These are phyloP conservation scores for Saccharomyces hybrid DNA, from an alignment of 1,139 yeast genomes.

Conservation along the genomic window DNA sequence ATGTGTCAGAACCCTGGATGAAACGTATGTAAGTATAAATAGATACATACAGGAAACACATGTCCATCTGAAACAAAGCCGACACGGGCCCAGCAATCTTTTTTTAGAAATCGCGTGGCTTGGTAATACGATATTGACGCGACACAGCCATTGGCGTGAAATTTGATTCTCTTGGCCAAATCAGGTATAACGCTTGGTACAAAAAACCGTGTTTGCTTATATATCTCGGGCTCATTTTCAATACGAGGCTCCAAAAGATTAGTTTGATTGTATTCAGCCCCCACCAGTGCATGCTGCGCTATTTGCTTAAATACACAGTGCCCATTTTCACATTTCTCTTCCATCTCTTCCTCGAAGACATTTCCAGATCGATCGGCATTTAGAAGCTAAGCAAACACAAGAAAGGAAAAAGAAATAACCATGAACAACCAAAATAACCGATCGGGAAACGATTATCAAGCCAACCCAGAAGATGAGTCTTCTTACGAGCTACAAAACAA, in stretches of 20 bases:
- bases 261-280: background rate
- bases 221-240: background rate
- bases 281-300: background rate
- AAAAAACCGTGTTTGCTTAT: background rate
- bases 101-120: constrained; percentile 1
- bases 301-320: background rate
- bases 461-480: background rate
- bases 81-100: background rate
- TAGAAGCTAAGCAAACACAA: background rate
- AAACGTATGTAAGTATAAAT: background rate
- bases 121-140: background rate
- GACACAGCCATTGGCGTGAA: background rate
- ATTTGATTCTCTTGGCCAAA: background rate
- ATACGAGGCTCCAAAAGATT: background rate
- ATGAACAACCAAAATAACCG: background rate
- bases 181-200: background rate
- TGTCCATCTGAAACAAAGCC: background rate
- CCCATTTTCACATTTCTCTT: background rate
- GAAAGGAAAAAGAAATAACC: background rate
- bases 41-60: background rate
- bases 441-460: background rate
- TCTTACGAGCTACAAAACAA: background rate
- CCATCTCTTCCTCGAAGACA: background rate
- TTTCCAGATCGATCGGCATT: background rate
- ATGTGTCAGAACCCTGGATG: background rate